Evolutionary conservation across 768 basidiomycete genomes (phyloP), one percentile per base, ranked within the genome.

Genomic region (Lentinula boryana): DNA sequence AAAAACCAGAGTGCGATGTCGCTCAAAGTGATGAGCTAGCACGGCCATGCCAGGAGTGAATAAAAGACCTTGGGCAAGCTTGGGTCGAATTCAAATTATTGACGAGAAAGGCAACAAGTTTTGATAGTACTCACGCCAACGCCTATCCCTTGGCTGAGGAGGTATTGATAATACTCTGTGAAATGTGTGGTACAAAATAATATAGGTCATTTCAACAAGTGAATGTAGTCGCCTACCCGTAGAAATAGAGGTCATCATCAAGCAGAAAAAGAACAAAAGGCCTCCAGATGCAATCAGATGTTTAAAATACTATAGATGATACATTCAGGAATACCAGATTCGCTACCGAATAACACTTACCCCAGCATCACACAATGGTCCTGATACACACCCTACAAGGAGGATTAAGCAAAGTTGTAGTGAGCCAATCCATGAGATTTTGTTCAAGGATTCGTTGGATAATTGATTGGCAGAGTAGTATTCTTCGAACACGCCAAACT

Each of bases 81-180:
- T 27, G 55, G 55, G 7, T 43, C 12, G 36, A 2, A 21, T 31
- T 32, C 27, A 18, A 21, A 32, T 41, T 54, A 15, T 10, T 5
- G 10, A 27, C 36, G 16, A 56, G 18, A 36, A 0, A 16, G 31
- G n/a, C 15, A 4, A 51, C n/a, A 10, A 8, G 31, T 23, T 33
- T 51, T 5, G 13, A 9, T 2, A 40, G 4, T 3, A 60, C 70
- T 58, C 12, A 70, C 69, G 2, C 73, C 73, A 18, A 72, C 62
- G 10, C 68, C 68, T 2, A 73, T 48, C 1, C 73, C 73, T 59
- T 74, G 73, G 32, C 63, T 64, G 5, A 74, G 67, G 21, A 74
- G 53, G 55, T 72, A 72, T 36, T 74, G 72, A 64, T 71, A 74
- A 59, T 70, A 74, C 61, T 65, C 64, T 59, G 51, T 58, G 36